Percentiles rank a stretch among this genome's conserved stretches.
Evolutionary conservation across 306 rosid species (phyloP).

Genomic region (Herpetospermum pedunculosum): DNA sequence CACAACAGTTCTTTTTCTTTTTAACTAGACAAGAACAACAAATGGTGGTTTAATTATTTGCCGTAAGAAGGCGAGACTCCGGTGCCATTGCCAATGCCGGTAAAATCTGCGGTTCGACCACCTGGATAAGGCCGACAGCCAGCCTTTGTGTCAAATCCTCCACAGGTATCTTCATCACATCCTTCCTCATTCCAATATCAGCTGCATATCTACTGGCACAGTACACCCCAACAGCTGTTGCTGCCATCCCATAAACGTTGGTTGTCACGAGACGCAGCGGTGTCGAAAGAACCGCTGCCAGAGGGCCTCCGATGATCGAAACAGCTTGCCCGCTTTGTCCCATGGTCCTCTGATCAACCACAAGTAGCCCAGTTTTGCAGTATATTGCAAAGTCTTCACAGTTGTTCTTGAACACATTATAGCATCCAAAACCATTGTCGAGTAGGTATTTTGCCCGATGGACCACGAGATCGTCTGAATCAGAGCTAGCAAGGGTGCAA

Average conservation of each 20-base stretch:
- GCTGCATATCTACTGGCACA: conserved; percentile 78
- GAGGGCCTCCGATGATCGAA: conserved; percentile 87
- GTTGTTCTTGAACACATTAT: conserved; percentile 71
- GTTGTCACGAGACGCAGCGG: conserved; percentile 65
- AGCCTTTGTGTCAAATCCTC: conserved; percentile 68
- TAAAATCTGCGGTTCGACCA: conserved; percentile 39
- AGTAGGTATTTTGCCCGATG: conserved; percentile 69
- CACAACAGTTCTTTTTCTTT: not conserved
- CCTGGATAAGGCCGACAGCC: conserved; percentile 47
- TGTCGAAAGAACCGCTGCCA: conserved; percentile 65
- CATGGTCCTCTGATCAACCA: conserved; percentile 44
- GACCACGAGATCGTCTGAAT: conserved; percentile 40
- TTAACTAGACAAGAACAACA: not conserved
- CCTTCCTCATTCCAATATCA: conserved; percentile 75
- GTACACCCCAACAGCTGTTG: conserved; percentile 54
- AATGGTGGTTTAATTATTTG: conserved; percentile 10
- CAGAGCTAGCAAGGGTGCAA: conserved; percentile 75
- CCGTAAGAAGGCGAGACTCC: conserved; percentile 25
- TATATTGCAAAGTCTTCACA: conserved; percentile 92
- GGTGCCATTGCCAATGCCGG: conserved; percentile 8
- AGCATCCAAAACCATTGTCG: conserved; percentile 81
- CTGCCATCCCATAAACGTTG: conserved; percentile 70
- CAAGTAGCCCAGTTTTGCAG: conserved; percentile 85
- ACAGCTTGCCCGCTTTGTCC: conserved; percentile 88
- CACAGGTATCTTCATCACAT: conserved; percentile 55